A percentile compares a stretch with the other conserved stretches of the same genome.
Conservation (phyloP, 805 yeast genomes). For the Metschnikowia cubensis region DNA sequence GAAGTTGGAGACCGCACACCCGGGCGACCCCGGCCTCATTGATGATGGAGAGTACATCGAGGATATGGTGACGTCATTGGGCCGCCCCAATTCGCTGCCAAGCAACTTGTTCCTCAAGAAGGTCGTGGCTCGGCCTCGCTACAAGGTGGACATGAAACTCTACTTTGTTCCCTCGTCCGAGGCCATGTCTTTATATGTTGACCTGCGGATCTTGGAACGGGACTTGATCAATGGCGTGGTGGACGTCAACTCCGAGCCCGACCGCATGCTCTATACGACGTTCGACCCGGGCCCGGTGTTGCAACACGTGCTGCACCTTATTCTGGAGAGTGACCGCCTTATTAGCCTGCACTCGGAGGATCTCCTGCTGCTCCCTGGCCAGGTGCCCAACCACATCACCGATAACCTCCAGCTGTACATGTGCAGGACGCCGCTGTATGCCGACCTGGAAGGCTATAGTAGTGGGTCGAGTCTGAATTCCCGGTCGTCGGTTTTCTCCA, state of each 20-base stretch:
- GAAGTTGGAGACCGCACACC: conserved; percentile 52
- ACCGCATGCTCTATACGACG: conserved; percentile 18
- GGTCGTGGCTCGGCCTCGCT: conserved; percentile 57
- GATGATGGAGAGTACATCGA: conserved; percentile 45
- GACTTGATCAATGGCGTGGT: conserved; percentile 50
- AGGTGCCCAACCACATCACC: conserved; percentile 15
- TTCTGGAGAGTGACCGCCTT: conserved; percentile 8
- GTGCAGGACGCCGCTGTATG: conserved; percentile 4
- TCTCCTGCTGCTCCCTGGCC: conserved; percentile 4
- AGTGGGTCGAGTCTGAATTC: conserved; percentile 4
- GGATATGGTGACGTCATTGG: conserved; percentile 38
- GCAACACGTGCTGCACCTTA: conserved; percentile 8
- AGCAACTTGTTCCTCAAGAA: conserved; percentile 51
- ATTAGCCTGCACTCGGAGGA: background rate
- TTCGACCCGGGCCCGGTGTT: conserved; percentile 13
- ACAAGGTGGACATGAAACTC: conserved; percentile 61
- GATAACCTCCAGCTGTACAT: conserved; percentile 13
- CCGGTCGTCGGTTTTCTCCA: background rate
- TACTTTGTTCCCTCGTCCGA: conserved; percentile 45
- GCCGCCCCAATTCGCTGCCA: conserved; percentile 41
- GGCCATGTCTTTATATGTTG: conserved; percentile 41
- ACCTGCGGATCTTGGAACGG: conserved; percentile 47
- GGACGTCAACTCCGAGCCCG: conserved; percentile 24
- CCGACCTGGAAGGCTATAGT: background rate
- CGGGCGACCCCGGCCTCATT: conserved; percentile 47